Evolutionary conservation across 1,284 basidiomycete species (phyloP).

Genomic region (Grifola frondosa): DNA sequence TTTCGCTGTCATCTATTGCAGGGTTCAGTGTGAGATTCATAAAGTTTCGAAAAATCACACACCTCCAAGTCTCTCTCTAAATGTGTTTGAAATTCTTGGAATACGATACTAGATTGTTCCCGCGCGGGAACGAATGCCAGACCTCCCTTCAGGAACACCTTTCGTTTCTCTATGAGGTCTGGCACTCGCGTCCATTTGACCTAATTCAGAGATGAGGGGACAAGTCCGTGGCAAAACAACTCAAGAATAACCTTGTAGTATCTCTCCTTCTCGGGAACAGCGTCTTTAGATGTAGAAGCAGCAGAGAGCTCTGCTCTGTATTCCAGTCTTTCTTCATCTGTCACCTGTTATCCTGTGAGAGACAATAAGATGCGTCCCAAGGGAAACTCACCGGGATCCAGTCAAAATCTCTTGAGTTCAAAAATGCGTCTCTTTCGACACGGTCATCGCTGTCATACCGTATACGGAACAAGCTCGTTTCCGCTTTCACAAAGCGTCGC

Average conservation of each 20-base stretch:
- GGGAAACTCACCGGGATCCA: slow-evolving; percentile 65
- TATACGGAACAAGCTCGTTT: slow-evolving; percentile 82
- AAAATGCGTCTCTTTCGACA: slow-evolving; percentile 68
- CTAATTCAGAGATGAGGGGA: slow-evolving; percentile 26
- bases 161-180: slow-evolving; percentile 86
- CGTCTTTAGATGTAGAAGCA: slow-evolving; percentile 25
- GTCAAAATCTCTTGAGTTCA: slow-evolving; percentile 76
- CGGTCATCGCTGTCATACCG: slow-evolving; percentile 76
- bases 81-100: slow-evolving; percentile 81
- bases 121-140: slow-evolving; percentile 88
- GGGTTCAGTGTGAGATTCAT: slow-evolving; percentile 9
- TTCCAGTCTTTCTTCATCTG: slow-evolving; percentile 54
- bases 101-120: slow-evolving; percentile 86
- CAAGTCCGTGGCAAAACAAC: not conserved
- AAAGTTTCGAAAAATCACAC: slow-evolving; percentile 22
- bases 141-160: slow-evolving; percentile 78
- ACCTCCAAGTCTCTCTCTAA: slow-evolving; percentile 85
- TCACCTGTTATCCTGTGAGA: slow-evolving; percentile 46
- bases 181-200: slow-evolving; percentile 90
- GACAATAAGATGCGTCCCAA: not conserved
- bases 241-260: slow-evolving; percentile 69
- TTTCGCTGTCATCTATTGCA: slow-evolving; percentile 86
- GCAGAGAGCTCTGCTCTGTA: slow-evolving; percentile 55
- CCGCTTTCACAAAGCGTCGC: slow-evolving; percentile 87
- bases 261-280: slow-evolving; percentile 44